A percentile compares a stretch with the other conserved stretches of the same genome.
Conservation (phyloP, 805 yeast genomes). For the Starmera pachycereana region DNA sequence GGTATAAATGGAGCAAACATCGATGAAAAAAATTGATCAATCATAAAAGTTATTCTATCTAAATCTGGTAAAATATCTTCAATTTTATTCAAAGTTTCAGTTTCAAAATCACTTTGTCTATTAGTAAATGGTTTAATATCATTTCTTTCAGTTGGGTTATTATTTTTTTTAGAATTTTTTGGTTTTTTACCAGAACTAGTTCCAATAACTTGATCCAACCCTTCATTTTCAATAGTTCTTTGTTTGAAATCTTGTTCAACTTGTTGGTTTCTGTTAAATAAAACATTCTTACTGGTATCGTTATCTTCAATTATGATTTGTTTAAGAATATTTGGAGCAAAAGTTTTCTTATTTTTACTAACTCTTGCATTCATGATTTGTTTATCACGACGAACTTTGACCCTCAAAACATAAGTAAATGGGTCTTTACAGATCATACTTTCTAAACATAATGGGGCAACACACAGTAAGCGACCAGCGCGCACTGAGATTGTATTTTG, state of each 20-base stretch:
- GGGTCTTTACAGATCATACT: constrained; percentile 21
- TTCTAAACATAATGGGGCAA: constrained; percentile 22
- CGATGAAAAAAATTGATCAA: constrained; percentile 13
- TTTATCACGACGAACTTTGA: constrained; percentile 20
- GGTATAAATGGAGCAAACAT: constrained; percentile 14
- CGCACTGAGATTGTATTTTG: constrained; percentile 20
- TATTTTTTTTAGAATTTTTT: neutral
- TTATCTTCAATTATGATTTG: constrained; percentile 13
- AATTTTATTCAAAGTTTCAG: constrained; percentile 11
- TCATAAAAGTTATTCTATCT: constrained; percentile 9
- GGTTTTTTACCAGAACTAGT: neutral
- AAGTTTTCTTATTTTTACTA: constrained; percentile 2
- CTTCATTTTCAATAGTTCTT: constrained; percentile 26
- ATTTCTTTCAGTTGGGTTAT: constrained; percentile 1
- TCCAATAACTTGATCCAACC: constrained; percentile 24
- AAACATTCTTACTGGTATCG: constrained; percentile 3
- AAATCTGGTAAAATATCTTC: constrained; percentile 13
- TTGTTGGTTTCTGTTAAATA: constrained; percentile 1
- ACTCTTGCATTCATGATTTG: constrained; percentile 5
- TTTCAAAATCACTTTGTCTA: constrained; percentile 8
- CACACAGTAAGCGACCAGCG: constrained; percentile 22
- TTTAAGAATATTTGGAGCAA: constrained; percentile 9
- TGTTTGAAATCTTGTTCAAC: constrained; percentile 21
- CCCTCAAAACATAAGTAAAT: constrained; percentile 16
- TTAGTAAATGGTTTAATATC: constrained; percentile 9